Evolutionary conservation across 2,329 filamentous ascomycete genomes (phyloP).

Genomic region (Aspergillus proliferans): DNA sequence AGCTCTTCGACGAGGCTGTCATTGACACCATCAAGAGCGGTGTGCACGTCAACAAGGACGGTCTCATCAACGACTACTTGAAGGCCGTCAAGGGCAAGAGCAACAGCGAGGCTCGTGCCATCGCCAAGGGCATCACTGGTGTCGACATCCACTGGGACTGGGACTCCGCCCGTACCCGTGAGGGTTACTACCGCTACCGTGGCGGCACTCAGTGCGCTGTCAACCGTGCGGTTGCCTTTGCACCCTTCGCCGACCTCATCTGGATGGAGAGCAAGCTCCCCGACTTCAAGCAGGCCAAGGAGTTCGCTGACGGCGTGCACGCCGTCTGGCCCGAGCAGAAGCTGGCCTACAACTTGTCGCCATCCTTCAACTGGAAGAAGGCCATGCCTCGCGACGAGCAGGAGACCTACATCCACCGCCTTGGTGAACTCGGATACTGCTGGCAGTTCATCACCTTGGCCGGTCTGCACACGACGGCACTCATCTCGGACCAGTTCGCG

Average conservation of each 20-base stretch:
- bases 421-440: slow-evolving; percentile 85
- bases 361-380: slow-evolving; percentile 99
- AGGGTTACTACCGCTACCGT: slow-evolving; percentile 90
- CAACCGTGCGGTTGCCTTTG: slow-evolving; percentile 85
- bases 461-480: slow-evolving; percentile 87
- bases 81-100: slow-evolving; percentile 70
- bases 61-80: slow-evolving; percentile 61
- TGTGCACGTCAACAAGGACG: slow-evolving; percentile 59
- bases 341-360: slow-evolving; percentile 95
- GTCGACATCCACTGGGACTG: slow-evolving; percentile 87
- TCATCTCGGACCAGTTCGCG: slow-evolving; percentile 85
- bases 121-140: slow-evolving; percentile 71
- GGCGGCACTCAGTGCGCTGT: slow-evolving; percentile 88
- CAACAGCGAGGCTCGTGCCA: slow-evolving; percentile 71
- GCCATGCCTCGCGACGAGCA: slow-evolving; percentile 89
- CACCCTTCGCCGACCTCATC: slow-evolving; percentile 88
- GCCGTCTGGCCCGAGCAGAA: slow-evolving; percentile 95
- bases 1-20: slow-evolving; percentile 87
- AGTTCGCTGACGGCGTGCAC: slow-evolving; percentile 91
- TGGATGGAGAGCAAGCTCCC: slow-evolving; percentile 99
- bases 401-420: slow-evolving; percentile 92
- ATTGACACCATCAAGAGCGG: slow-evolving; percentile 69
- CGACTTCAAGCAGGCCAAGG: slow-evolving; percentile 81
- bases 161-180: slow-evolving; percentile 85
- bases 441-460: slow-evolving; percentile 99